Evolutionary conservation across 2,329 filamentous ascomycete species (phyloP).

Genomic region (Aspergillus fijiensis): DNA sequence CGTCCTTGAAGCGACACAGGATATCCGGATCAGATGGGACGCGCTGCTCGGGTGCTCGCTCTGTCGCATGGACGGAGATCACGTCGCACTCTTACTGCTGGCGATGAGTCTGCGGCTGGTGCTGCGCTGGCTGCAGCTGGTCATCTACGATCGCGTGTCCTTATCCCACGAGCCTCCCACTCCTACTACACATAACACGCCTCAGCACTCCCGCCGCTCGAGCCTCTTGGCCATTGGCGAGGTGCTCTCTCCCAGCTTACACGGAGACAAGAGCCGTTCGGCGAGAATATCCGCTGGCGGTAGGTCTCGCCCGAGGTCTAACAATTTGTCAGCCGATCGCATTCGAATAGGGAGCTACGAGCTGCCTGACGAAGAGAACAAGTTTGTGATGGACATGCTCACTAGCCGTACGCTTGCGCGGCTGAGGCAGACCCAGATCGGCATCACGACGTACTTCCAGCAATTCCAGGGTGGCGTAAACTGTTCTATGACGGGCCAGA

Average conservation of each 20-base stretch:
- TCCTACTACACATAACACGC: not conserved
- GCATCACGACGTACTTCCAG: not conserved
- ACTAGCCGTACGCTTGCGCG: not conserved
- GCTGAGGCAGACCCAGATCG: not conserved
- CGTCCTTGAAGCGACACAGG: not conserved
- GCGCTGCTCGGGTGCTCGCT: not conserved
- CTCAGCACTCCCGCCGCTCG: not conserved
- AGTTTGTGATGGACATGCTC: not conserved
- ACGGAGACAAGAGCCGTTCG: not conserved
- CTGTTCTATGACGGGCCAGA: not conserved
- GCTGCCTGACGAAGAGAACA: not conserved
- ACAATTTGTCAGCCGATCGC: not conserved
- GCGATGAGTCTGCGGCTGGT: not conserved
- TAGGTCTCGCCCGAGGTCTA: not conserved
- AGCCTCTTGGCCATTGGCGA: not conserved
- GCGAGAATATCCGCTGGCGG: not conserved
- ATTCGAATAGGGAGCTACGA: not conserved
- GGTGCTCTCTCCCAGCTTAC: not conserved
- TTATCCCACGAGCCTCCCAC: not conserved
- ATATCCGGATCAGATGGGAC: not conserved
- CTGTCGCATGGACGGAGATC: not conserved
- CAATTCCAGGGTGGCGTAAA: not conserved
- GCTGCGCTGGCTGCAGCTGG: not conserved
- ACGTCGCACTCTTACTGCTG: not conserved
- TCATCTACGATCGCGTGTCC: not conserved